Evolutionary conservation across 1,139 yeast species (phyloP).

Genomic region (Sugiyamaella castrensis): DNA sequence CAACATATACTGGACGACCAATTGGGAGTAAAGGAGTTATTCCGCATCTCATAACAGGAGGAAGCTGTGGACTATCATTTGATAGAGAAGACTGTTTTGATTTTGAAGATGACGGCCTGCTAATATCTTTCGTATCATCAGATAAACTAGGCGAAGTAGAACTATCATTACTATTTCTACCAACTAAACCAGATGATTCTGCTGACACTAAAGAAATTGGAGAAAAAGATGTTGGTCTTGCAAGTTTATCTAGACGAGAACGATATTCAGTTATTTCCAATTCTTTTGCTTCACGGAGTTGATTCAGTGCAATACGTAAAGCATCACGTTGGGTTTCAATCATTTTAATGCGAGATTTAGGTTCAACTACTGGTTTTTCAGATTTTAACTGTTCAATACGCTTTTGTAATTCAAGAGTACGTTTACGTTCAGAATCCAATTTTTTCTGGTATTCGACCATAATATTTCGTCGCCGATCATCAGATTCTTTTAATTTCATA

Average conservation of each 20-base stretch:
- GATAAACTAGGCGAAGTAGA: too few relatives aligned
- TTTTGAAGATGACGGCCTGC: too few relatives aligned
- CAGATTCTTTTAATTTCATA: conserved; percentile 28
- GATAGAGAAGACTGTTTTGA: too few relatives aligned
- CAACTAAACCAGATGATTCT: too few relatives aligned
- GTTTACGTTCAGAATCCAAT: conserved; percentile 30
- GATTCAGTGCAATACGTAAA: conserved; percentile 50
- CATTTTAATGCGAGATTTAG: conserved; percentile 9
- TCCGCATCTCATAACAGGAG: conserved; percentile 16
- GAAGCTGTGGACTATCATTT: conserved; percentile 1
- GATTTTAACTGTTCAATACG: conserved; percentile 23
- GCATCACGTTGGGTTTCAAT: conserved; percentile 54
- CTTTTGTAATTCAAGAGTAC: conserved; percentile 28
- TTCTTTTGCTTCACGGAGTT: conserved; percentile 39
- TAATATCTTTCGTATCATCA: too few relatives aligned
- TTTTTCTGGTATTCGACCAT: conserved; percentile 33
- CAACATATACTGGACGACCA: conserved; percentile 14
- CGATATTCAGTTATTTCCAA: conserved; percentile 32
- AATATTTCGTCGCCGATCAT: conserved; percentile 28
- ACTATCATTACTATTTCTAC: too few relatives aligned
- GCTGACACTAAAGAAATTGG: too few relatives aligned
- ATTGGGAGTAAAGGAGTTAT: conserved; percentile 22
- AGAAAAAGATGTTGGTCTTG: not conserved
- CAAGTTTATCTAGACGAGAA: conserved; percentile 9
- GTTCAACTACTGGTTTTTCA: conserved; percentile 24